Percentiles rank a stretch among this genome's conserved stretches.
phyloP scores from a whole-genome alignment of 2,329 filamentous ascomycete species.

The Colletotrichum endophyticum region DNA sequence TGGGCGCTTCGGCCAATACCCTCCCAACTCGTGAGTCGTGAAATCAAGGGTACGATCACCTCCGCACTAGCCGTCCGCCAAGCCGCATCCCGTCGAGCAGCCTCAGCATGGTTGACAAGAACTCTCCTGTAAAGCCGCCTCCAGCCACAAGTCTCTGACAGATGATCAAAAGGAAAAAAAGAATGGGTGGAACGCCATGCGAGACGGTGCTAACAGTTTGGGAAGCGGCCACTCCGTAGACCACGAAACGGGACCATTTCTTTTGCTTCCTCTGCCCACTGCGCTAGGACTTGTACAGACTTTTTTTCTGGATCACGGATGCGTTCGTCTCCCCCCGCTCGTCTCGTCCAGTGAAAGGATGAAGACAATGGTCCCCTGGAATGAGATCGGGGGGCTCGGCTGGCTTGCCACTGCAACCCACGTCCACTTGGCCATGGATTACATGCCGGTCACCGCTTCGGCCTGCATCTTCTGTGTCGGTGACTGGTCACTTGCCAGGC shows the following conservation, averaged over 20 bases:
- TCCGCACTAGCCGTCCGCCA: constrained; percentile 10
- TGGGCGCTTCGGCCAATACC: background rate
- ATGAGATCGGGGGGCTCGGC: constrained; percentile 13
- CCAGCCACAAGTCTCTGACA: constrained; percentile 4
- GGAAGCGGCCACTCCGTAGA: background rate
- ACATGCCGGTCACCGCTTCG: constrained; percentile 13
- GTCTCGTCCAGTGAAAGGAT: constrained; percentile 3
- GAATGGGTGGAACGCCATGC: background rate
- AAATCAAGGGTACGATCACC: background rate
- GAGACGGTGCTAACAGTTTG: background rate
- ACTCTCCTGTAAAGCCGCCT: background rate
- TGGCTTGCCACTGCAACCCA: constrained; percentile 14
- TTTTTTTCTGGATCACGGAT: constrained; percentile 13
- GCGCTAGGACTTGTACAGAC: constrained; percentile 1
- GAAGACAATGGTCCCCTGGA: background rate
- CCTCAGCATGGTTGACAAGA: background rate
- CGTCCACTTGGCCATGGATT: background rate
- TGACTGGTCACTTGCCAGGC: background rate
- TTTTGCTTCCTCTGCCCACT: background rate
- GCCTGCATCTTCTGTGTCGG: background rate
- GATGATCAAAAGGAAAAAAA: background rate
- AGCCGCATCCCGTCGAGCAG: background rate
- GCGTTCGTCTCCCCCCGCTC: constrained; percentile 15
- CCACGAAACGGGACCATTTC: constrained; percentile 1
- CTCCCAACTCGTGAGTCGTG: constrained; percentile 1